Evolutionary conservation across 2,329 filamentous ascomycete genomes (phyloP), one percentile per base, ranked within the genome.

Genomic region (Catunica adiposa): DNA sequence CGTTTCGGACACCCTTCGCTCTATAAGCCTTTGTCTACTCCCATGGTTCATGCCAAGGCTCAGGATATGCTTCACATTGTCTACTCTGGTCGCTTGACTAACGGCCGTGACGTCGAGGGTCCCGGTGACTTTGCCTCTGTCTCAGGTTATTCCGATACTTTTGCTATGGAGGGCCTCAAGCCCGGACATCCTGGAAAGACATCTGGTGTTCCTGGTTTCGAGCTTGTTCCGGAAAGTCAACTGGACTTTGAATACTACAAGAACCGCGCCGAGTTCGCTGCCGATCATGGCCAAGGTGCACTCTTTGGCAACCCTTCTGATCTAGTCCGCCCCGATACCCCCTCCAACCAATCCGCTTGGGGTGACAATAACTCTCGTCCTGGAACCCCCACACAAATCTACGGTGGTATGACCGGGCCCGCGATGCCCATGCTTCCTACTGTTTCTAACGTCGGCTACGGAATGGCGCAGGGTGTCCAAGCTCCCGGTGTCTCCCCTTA

Each of bases 201-300:
- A 51, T 61, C 63, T 11, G 53, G 53, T 38, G 63, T 84, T 3
- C 80, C 83, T 0, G 87, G 88, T 0, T 96, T 96, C 67, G 90
- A 97, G 68, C 81, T 94, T 57, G 89, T 97, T 0, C 82, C 86
- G 0, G 90, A 97, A 63, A 78, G 78, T 55, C 81, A 88, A 51
- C 82, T 95, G 67, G 89, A 95, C 66, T 95, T 94, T 65, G 82
- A 88, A 59, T 90, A 88, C 69, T 97, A 83, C 74, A 96, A 94
- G 69, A 84, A 95, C 67, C 77, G 88, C 1, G 78, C 86, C 1
- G 90, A 96, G 62, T 96, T 97, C 68, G 81, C 82, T 1, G 83
- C 89, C 9, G 86, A 92, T 55, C 84, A 89, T 61, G 56, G 52
- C 2, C 89, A 85, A 3, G 85, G 84, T 22, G 77, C 79, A 31